A percentile compares a stretch with the other conserved stretches of the same genome.
Conservation (phyloP, 345 rosid species). For the Viola odorata region DNA sequence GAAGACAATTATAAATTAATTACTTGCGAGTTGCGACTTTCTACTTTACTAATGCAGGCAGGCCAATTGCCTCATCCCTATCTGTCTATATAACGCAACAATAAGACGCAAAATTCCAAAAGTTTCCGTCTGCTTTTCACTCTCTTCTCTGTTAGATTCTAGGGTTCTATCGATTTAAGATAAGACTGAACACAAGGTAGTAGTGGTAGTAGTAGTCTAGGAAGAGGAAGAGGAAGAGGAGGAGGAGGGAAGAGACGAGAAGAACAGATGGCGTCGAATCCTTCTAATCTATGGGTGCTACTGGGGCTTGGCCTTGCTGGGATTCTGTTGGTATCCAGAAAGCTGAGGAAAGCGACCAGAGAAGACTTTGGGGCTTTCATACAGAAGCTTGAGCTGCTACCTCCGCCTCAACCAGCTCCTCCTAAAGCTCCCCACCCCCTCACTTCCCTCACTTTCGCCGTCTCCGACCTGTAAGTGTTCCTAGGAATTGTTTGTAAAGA, state of each 20-base stretch:
- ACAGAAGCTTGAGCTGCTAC: slow-evolving; percentile 66
- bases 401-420: slow-evolving; percentile 97
- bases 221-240: neutral
- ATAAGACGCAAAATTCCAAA: no score
- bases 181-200: no score
- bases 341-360: slow-evolving; percentile 54
- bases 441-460: slow-evolving; percentile 72
- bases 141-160: neutral
- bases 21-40: no score
- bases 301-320: slow-evolving; percentile 86
- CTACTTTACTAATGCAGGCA: no score
- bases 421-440: slow-evolving; percentile 98
- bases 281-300: slow-evolving; percentile 79
- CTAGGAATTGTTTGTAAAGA: no score
- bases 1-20: no score
- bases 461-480: slow-evolving; percentile 64
- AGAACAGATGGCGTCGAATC: slow-evolving; percentile 59
- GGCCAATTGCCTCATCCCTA: neutral
- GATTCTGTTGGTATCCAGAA: slow-evolving; percentile 50
- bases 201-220: no score
- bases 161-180: neutral
- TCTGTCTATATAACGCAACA: no score
- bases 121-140: neutral
- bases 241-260: no score
- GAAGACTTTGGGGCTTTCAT: slow-evolving; percentile 93